Percentiles rank a stretch among this genome's conserved stretches.
phyloP scores from a whole-genome alignment of 495 filamentous ascomycete species.

The Astrocystis sublimbata region DNA sequence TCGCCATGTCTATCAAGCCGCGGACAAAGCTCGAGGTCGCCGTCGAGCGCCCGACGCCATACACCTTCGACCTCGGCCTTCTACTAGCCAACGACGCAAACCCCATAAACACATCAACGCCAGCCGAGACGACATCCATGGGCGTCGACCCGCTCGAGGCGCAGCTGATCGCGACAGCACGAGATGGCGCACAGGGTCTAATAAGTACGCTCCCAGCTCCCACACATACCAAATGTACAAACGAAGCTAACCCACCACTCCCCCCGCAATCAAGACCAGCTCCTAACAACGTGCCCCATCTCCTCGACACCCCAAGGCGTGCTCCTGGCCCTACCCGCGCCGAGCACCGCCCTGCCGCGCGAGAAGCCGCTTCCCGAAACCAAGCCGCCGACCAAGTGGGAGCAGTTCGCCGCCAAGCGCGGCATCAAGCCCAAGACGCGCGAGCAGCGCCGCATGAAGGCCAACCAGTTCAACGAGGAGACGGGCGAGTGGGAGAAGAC shows the following conservation, averaged over 20 bases:
- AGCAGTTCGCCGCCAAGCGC: slow-evolving; percentile 91
- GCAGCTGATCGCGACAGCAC: slow-evolving; percentile 66
- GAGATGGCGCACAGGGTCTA: slow-evolving; percentile 83
- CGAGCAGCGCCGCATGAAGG: slow-evolving; percentile 56
- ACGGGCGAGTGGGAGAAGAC: slow-evolving; percentile 85
- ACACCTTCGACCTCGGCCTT: slow-evolving; percentile 89
- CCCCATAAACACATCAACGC: slow-evolving; percentile 59
- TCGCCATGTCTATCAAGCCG: slow-evolving; percentile 36
- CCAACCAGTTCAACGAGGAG: slow-evolving; percentile 80
- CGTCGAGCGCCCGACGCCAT: slow-evolving; percentile 80
- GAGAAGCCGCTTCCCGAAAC: slow-evolving; percentile 84
- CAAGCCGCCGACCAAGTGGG: slow-evolving; percentile 88
- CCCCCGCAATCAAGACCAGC: slow-evolving; percentile 59
- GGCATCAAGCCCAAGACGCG: slow-evolving; percentile 81
- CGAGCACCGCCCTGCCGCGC: slow-evolving; percentile 70
- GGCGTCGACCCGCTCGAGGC: slow-evolving; percentile 51
- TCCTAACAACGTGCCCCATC: slow-evolving; percentile 83
- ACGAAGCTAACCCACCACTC: background rate
- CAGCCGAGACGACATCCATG: slow-evolving; percentile 34
- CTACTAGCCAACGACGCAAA: slow-evolving; percentile 81
- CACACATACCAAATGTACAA: background rate
- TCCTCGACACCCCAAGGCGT: slow-evolving; percentile 65
- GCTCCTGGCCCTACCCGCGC: slow-evolving; percentile 69
- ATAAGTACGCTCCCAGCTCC: slow-evolving; percentile 51
- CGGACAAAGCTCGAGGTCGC: slow-evolving; percentile 55